Evolutionary conservation across 495 filamentous ascomycete species (phyloP).

Genomic region (Tuber magnatum): DNA sequence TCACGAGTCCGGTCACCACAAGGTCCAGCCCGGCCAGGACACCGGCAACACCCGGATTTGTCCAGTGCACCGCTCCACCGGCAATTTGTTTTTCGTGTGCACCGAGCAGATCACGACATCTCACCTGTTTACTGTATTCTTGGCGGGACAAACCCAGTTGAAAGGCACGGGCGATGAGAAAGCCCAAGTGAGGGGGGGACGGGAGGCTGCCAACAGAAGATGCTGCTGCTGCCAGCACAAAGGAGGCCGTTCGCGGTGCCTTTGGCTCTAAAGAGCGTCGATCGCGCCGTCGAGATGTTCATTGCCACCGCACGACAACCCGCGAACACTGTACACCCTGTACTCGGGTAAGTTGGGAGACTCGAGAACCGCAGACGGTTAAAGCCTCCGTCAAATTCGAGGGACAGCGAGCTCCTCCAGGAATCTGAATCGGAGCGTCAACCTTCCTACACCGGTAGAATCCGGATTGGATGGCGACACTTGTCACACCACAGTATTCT

Average conservation of each 20-base stretch:
- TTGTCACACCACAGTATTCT: not conserved
- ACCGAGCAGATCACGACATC: not conserved
- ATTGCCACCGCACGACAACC: not conserved
- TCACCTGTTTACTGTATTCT: not conserved
- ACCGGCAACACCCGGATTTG: not conserved
- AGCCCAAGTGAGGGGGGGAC: not conserved
- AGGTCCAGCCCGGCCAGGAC: not conserved
- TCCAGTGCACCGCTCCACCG: too few relatives aligned
- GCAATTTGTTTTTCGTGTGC: not conserved
- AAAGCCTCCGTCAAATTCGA: not conserved
- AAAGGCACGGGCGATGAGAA: not conserved
- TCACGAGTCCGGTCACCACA: not conserved
- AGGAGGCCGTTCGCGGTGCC: not conserved
- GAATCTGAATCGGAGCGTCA: not conserved
- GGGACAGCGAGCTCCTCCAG: not conserved
- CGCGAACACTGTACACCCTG: not conserved
- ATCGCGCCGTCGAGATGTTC: not conserved
- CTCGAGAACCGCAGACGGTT: constrained; percentile 13
- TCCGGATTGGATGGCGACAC: not conserved
- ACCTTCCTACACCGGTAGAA: not conserved
- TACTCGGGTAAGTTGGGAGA: constrained; percentile 16
- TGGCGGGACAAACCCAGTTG: not conserved
- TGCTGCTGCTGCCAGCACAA: not conserved
- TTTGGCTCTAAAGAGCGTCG: constrained; percentile 8
- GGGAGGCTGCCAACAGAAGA: not conserved